A percentile compares a stretch with the other conserved stretches of the same genome.
Conservation (phyloP, 2,329 filamentous ascomycete species). For the Diaporthe capsici region DNA sequence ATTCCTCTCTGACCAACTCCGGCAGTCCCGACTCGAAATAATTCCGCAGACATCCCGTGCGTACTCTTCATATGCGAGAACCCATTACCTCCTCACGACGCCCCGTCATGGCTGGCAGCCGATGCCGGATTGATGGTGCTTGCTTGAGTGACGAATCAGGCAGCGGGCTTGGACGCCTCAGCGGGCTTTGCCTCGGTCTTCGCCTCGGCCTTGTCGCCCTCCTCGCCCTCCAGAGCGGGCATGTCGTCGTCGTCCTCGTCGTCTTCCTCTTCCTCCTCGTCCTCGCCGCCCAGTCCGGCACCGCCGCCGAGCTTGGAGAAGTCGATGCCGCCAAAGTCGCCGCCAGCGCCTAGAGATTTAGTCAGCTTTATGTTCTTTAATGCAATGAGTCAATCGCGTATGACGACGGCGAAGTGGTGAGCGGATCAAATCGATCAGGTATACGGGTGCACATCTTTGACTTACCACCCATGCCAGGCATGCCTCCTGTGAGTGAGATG, state of each 20-base stretch:
- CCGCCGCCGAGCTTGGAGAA: conserved; percentile 89
- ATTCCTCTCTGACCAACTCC: conserved; percentile 27
- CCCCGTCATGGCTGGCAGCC: conserved; percentile 24
- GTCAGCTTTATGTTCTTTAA: conserved; percentile 27
- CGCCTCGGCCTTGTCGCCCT: conserved; percentile 55
- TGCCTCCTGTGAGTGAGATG: conserved; percentile 59
- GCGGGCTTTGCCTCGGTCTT: conserved; percentile 51
- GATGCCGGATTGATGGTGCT: background rate
- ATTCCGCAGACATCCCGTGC: conserved; percentile 3
- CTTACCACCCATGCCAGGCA: conserved; percentile 69
- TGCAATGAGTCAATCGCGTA: no score
- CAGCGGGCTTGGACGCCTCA: conserved; percentile 57
- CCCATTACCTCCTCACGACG: conserved; percentile 28
- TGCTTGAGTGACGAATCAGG: conserved; percentile 21
- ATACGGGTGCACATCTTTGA: conserved; percentile 42
- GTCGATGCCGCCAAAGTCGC: conserved; percentile 89
- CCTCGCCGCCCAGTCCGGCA: conserved; percentile 64
- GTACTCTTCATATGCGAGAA: background rate
- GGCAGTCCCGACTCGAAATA: conserved; percentile 13
- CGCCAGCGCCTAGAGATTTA: conserved; percentile 55
- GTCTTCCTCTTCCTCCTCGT: conserved; percentile 64
- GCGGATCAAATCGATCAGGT: background rate
- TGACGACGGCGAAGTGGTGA: background rate
- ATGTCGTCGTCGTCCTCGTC: conserved; percentile 85
- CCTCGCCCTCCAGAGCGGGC: conserved; percentile 81